These are phyloP conservation scores for Boletus subcaerulescens DNA, from an alignment of 768 basidiomycete genomes.

Conservation along the genomic window DNA sequence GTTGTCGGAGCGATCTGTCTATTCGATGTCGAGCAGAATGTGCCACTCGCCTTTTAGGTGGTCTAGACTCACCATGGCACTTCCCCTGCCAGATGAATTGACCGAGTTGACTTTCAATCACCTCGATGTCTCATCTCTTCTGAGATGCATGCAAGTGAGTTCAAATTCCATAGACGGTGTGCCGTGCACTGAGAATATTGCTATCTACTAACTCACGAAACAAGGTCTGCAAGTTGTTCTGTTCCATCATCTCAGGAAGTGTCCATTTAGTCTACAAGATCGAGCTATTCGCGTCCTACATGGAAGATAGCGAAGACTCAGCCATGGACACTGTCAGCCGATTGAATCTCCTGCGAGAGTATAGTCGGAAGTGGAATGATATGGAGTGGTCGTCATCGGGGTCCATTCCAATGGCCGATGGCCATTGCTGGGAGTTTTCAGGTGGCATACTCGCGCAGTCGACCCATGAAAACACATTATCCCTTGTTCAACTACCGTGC, in stretches of 20 bases:
- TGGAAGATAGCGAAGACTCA: conserved; percentile 22
- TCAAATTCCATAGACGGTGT: background rate
- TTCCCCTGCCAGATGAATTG: conserved; percentile 31
- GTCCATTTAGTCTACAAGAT: conserved; percentile 30
- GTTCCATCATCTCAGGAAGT: conserved; percentile 24
- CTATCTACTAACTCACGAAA: background rate
- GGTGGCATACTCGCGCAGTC: conserved; percentile 35
- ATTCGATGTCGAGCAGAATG: background rate
- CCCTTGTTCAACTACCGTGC: conserved; percentile 31
- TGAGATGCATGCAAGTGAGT: conserved; percentile 28
- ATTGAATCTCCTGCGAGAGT: conserved; percentile 23
- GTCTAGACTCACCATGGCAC: conserved; percentile 11
- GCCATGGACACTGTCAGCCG: conserved; percentile 22
- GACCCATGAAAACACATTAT: conserved; percentile 15
- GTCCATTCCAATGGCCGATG: conserved; percentile 13
- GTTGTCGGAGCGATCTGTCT: background rate
- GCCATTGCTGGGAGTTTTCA: conserved; percentile 33
- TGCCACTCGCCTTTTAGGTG: background rate
- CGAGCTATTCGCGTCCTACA: conserved; percentile 28
- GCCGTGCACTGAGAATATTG: background rate
- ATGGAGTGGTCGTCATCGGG: conserved; percentile 20
- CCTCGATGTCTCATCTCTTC: conserved; percentile 30
- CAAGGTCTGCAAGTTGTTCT: conserved; percentile 33
- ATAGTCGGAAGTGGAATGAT: conserved; percentile 30
- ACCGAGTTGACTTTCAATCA: conserved; percentile 20